Evolutionary conservation across 257 asterid genomes (phyloP), one percentile per base, ranked within the genome.

Genomic region (Knoxia roxburghii): DNA sequence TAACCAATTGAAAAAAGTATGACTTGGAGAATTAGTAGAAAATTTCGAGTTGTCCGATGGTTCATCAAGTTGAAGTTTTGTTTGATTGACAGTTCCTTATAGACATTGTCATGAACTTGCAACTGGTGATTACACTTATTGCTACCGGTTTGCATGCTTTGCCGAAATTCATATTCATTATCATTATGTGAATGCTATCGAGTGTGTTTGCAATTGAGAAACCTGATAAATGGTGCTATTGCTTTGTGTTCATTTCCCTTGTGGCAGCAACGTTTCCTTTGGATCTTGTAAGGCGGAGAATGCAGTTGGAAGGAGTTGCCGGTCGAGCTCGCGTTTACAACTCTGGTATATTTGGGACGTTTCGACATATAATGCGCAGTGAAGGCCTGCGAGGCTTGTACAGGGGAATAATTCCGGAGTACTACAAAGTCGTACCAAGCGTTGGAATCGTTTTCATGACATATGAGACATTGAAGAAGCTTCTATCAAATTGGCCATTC

Each of bases 381-480:
- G 98, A 92, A 87, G 98, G 98, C 30, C 50, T 92, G 0, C 86
- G 82, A 18, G 98, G 97, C n/a, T 73, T 92, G 70, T 92, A 92
- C 46, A 84, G 97, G 79, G 98, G 98, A 56, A 92, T 92, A 74
- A 56, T 92, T 89, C 97, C 98, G 0, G 98, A 92, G 76, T 89
- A 87, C 73, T 92, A 84, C 87, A 92, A 92, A 75, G 98, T 92
- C 65, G 95, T 92, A 61, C 98, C 98, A 1, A 79, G 97, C 63
- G 96, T 89, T 30, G 98, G 96, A 62, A 87, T 92, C 76, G 96
- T 83, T 70, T 92, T 92, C 83, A 89, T 92, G 98, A 87, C 98
- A 4, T 92, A 92, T 6, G 98, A 92, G 72, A 82, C 91, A 2
- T 76, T 92, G 85, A 89, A 85, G 86, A 85, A 81, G 81, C 80